Evolutionary conservation across 75 land plant genomes (phyloP).

Genomic region (Ceratopteris richardii): DNA sequence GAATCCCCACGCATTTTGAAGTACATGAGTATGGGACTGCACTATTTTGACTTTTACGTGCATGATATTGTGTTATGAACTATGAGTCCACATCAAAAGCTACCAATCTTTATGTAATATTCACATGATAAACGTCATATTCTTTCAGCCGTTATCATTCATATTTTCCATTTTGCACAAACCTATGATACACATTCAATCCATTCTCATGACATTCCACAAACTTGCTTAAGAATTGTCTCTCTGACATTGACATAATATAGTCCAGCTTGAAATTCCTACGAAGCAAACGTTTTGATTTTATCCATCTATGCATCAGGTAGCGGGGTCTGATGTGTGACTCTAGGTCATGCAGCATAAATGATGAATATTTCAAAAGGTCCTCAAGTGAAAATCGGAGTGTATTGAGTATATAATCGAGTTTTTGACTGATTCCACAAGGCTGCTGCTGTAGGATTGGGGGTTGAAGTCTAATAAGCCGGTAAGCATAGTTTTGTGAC

Average conservation of each 20-base stretch:
- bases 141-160: too few species aligned
- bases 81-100: too few species aligned
- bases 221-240: not conserved
- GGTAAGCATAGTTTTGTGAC: not conserved
- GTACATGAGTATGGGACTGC: too few species aligned
- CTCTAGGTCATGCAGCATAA: not conserved
- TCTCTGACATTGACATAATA: constrained; percentile 3
- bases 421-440: not conserved
- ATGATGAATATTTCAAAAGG: constrained; percentile 1
- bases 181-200: not conserved
- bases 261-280: constrained; percentile 4
- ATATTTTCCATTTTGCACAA: not conserved
- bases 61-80: too few species aligned
- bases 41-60: too few species aligned
- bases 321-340: not conserved
- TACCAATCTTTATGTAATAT: too few species aligned
- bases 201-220: not conserved
- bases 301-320: not conserved
- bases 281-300: not conserved
- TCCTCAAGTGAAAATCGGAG: not conserved
- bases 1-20: too few species aligned
- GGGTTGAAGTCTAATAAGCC: not conserved
- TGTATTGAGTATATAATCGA: not conserved
- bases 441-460: not conserved
- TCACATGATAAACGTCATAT: too few species aligned